phyloP scores from a whole-genome alignment of 148 eudicot species.

The Rhododendron henanense region DNA sequence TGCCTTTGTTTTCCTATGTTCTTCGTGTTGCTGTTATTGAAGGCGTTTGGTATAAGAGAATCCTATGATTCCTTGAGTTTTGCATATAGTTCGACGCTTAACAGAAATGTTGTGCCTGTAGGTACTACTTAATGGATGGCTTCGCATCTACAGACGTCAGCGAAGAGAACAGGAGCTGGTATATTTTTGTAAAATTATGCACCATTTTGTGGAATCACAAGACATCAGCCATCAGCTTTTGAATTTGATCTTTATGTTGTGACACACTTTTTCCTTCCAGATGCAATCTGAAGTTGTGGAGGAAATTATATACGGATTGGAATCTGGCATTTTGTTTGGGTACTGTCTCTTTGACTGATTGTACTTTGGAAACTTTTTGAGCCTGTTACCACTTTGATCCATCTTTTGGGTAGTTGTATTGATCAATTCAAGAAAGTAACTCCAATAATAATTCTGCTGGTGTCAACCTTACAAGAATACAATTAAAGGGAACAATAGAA shows the following conservation, averaged over 20 bases:
- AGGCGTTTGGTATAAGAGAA: neutral
- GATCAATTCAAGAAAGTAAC: neutral
- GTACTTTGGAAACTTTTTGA: neutral
- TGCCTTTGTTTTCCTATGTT: neutral
- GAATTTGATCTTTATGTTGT: neutral
- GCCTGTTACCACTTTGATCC: neutral
- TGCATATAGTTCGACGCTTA: neutral
- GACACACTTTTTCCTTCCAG: constrained; percentile 34
- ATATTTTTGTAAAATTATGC: constrained; percentile 14
- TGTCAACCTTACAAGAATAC: neutral
- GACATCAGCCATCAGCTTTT: constrained; percentile 8
- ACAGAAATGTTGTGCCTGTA: constrained; percentile 20
- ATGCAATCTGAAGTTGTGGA: constrained; percentile 98
- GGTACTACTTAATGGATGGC: constrained; percentile 91
- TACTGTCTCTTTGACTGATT: constrained; percentile 19
- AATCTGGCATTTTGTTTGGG: constrained; percentile 99
- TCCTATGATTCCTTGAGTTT: neutral
- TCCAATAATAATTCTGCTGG: neutral
- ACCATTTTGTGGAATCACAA: neutral
- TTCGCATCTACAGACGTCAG: constrained; percentile 86
- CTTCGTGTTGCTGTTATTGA: neutral
- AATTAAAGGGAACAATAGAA: neutral
- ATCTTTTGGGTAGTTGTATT: neutral
- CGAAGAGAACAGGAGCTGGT: constrained; percentile 96
- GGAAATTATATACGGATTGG: constrained; percentile 89